These are phyloP conservation scores for Saccharomycopsis javanensis DNA, from an alignment of 805 yeast species.

Conservation along the genomic window DNA sequence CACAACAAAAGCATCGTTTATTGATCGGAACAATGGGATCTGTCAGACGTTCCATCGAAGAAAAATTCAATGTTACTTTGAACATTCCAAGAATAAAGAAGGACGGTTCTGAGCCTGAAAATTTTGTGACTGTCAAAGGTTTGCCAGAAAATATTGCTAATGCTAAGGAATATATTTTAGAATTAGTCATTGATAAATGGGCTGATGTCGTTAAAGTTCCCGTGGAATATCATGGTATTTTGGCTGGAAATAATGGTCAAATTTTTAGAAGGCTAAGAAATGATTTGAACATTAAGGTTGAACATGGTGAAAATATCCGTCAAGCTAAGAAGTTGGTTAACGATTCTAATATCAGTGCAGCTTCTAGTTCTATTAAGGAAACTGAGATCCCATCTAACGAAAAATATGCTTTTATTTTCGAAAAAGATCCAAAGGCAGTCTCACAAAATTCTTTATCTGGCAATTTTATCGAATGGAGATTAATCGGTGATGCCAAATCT, in stretches of 20 bases:
- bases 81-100: slow-evolving; percentile 52
- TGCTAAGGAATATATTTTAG: slow-evolving; percentile 49
- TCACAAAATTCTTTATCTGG: slow-evolving; percentile 32
- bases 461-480: slow-evolving; percentile 52
- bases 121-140: slow-evolving; percentile 50
- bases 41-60: slow-evolving; percentile 61
- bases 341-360: slow-evolving; percentile 11
- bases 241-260: slow-evolving; percentile 54
- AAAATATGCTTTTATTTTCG: slow-evolving; percentile 16
- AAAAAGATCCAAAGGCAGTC: slow-evolving; percentile 41
- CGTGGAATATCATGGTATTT: slow-evolving; percentile 43
- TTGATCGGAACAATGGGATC: slow-evolving; percentile 78
- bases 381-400: slow-evolving; percentile 14
- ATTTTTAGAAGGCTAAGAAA: slow-evolving; percentile 43
- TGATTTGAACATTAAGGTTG: slow-evolving; percentile 47
- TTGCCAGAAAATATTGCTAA: slow-evolving; percentile 53
- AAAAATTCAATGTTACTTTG: slow-evolving; percentile 53
- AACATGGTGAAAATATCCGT: slow-evolving; percentile 42
- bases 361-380: neutral
- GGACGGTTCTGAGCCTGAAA: slow-evolving; percentile 31
- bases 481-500: slow-evolving; percentile 42
- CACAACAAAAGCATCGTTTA: slow-evolving; percentile 64
- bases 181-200: slow-evolving; percentile 48
- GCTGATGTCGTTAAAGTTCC: slow-evolving; percentile 50
- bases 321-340: slow-evolving; percentile 41